phyloP scores from a whole-genome alignment of 805 yeast species.

The Pichia paraexigua region DNA sequence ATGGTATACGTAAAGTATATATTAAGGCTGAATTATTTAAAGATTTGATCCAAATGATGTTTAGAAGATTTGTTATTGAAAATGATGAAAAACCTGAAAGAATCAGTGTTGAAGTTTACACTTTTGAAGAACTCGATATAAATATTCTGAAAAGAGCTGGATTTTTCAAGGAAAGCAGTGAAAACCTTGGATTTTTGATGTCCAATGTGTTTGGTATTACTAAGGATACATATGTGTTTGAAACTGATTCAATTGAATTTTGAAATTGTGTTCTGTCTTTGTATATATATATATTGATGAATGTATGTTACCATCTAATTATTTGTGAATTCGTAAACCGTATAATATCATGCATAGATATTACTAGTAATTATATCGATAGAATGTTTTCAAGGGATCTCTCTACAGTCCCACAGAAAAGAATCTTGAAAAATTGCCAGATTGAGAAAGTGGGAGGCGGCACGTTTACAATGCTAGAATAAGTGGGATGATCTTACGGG shows the following conservation, averaged over 20 bases:
- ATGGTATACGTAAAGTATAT: conserved; percentile 65
- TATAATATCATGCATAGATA: no score
- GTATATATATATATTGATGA: no score
- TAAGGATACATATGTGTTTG: conserved; percentile 15
- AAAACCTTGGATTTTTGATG: conserved; percentile 8
- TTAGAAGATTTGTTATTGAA: conserved; percentile 16
- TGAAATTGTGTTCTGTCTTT: not conserved
- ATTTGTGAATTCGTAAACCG: no score
- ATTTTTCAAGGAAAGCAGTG: conserved; percentile 28
- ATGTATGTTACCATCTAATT: no score
- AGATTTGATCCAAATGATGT: conserved; percentile 36
- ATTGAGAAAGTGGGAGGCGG: no score
- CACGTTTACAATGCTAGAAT: no score
- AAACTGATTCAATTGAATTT: conserved; percentile 10
- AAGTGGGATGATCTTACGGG: no score
- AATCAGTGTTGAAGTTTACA: conserved; percentile 40
- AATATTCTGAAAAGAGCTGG: conserved; percentile 33
- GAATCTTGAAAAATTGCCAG: no score
- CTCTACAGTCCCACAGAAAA: no score
- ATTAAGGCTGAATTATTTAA: conserved; percentile 53
- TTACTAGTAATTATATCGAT: no score
- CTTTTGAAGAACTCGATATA: conserved; percentile 40
- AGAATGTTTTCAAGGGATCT: no score
- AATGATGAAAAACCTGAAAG: conserved; percentile 10
- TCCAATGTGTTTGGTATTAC: conserved; percentile 16